phyloP scores from a whole-genome alignment of 106 monocot genomes.

The Narthecium ossifragum region DNA sequence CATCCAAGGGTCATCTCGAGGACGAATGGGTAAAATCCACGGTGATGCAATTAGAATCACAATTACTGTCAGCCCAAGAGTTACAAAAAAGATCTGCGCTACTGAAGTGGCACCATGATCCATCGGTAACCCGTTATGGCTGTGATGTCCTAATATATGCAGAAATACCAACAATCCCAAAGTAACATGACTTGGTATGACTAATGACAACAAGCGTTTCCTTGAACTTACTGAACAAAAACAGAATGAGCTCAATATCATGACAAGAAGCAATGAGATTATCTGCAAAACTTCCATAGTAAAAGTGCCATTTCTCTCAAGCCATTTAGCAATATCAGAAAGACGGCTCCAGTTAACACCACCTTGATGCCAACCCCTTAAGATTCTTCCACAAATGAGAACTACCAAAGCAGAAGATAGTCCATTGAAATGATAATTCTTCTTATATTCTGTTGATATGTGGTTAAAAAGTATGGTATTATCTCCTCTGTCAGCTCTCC shows the following conservation, averaged over 20 bases:
- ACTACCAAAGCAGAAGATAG: conserved; percentile 40
- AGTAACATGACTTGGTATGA: conserved; percentile 30
- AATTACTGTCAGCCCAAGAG: conserved; percentile 23
- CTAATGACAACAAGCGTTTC: conserved; percentile 12
- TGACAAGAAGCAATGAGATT: conserved; percentile 39
- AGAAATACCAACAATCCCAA: conserved; percentile 47
- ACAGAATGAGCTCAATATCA: conserved; percentile 26
- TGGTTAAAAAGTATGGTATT: not conserved
- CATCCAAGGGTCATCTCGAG: not conserved
- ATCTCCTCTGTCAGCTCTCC: conserved; percentile 1
- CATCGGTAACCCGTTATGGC: not conserved
- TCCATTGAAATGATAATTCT: conserved; percentile 2
- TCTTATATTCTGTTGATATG: not conserved
- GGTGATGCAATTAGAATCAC: conserved; percentile 37
- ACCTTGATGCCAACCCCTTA: conserved; percentile 96
- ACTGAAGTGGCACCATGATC: conserved; percentile 31
- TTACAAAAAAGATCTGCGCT: conserved; percentile 43
- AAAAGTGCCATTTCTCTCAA: conserved; percentile 44
- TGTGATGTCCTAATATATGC: conserved; percentile 30
- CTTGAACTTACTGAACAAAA: conserved; percentile 25
- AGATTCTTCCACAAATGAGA: conserved; percentile 69
- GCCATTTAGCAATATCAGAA: conserved; percentile 85
- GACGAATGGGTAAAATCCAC: conserved; percentile 40
- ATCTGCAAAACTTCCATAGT: conserved; percentile 43
- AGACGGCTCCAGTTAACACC: conserved; percentile 87